Base-by-base conservation (phyloP, 495 filamentous ascomycete species). In the Tuber calosporum region DNA sequence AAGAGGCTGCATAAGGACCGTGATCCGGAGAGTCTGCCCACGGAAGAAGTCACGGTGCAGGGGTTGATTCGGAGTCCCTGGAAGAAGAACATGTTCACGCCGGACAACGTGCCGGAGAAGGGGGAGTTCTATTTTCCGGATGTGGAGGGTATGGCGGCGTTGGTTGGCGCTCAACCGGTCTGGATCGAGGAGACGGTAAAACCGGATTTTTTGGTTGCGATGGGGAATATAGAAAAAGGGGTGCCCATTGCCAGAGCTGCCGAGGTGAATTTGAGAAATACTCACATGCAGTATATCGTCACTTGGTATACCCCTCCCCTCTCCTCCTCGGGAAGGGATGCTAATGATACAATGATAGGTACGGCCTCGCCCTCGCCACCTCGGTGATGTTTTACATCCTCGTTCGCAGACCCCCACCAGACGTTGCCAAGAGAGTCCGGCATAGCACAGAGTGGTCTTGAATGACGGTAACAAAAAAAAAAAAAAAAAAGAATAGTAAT, bases 81-180 rank as follows among this genome's bases (percentile, higher is more conserved):
- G 90, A 92, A 93, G 86, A 96, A 93, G 87, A 99, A 99, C 80
- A 90, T 93, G 87, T 99, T 99, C 80, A 99, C 95, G 73, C 95
- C 95, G 0, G 89, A 89, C 0, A 99, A 98, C 78, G 84, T 88
- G 74, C 93, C 94, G 0, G 90, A 94, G 74, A 87, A 86, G 73
- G 88, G 89, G 70, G 90, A 92, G 83, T 99, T 95, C 80, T 95
- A 97, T 83, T 99, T 98, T 77, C 94, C 95, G 1, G 96, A 97
- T 82, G 91, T 99, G 66, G 82, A 87, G 79, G 87, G 97, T 85
- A 99, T 99, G 95, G 95, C 95, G n/a, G 85, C 84, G 58, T 83
- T 93, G 78, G 90, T 89, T 66, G 93, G 91, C 1, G 93, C 91
- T 76, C 92, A 96, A 84, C 85, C 93, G 8, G 91, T 99, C 70